A percentile compares a stretch with the other conserved stretches of the same genome.
These are phyloP conservation scores for Globisporangium uncinulatum DNA, from an alignment of 352 stramenopile genomes.

Conservation along the genomic window DNA sequence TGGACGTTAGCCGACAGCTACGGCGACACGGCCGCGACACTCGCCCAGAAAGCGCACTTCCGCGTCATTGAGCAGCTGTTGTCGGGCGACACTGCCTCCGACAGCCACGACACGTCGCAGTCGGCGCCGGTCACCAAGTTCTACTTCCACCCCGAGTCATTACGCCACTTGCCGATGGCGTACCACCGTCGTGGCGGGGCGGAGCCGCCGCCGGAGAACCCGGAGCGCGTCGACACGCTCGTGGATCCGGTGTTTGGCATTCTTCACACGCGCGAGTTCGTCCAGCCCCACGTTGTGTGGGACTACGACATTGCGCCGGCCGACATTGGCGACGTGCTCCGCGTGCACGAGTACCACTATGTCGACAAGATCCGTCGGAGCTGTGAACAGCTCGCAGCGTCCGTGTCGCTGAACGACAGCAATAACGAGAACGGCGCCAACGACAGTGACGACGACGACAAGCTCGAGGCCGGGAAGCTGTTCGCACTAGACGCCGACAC, in stretches of 20 bases:
- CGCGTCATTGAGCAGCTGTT: constrained; percentile 24
- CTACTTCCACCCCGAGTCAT: constrained; percentile 69
- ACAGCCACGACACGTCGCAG: constrained; percentile 4
- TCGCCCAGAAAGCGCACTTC: constrained; percentile 41
- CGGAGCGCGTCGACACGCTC: constrained; percentile 84
- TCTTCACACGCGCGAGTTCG: constrained; percentile 66
- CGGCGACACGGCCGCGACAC: constrained; percentile 41
- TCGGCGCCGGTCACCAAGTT: constrained; percentile 37
- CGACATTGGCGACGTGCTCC: constrained; percentile 85
- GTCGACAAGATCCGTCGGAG: constrained; percentile 59
- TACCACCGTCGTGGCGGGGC: constrained; percentile 50
- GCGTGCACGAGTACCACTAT: constrained; percentile 89
- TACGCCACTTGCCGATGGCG: constrained; percentile 71
- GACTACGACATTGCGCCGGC: constrained; percentile 58
- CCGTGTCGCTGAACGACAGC: neutral
- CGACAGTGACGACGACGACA: constrained; percentile 19
- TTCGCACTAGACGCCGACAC: constrained; percentile 73
- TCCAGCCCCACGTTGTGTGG: constrained; percentile 48
- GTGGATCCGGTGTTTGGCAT: constrained; percentile 69
- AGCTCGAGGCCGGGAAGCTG: constrained; percentile 31
- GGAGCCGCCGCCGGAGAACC: constrained; percentile 88
- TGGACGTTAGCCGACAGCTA: constrained; percentile 34
- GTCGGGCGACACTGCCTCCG: constrained; percentile 1
- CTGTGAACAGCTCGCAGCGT: constrained; percentile 31
- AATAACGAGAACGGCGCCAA: neutral